Conservation (phyloP, 2,329 filamentous ascomycete species). For the Cytospora mali region DNA sequence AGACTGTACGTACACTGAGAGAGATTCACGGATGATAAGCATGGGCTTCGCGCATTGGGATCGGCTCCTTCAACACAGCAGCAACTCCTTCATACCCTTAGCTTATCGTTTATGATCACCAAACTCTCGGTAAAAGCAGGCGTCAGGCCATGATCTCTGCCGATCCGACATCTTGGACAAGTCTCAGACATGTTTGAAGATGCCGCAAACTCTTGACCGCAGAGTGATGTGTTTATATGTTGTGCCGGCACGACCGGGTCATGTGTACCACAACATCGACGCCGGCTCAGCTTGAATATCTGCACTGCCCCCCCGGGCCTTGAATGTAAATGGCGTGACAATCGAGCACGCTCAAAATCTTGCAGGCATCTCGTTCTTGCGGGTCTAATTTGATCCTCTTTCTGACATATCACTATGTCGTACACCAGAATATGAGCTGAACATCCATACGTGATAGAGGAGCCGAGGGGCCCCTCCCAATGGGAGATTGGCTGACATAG, state of each 20-base stretch:
- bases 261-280: background rate
- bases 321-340: background rate
- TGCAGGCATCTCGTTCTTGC: conserved; percentile 5
- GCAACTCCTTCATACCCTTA: conserved; percentile 2
- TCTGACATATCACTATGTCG: background rate
- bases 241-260: background rate
- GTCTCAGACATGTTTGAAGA: conserved; percentile 18
- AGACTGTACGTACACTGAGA: no score
- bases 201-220: background rate
- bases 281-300: background rate
- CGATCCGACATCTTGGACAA: conserved; percentile 7
- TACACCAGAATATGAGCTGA: background rate
- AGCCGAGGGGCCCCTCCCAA: background rate
- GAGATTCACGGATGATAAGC: conserved; percentile 2
- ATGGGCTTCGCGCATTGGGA: background rate
- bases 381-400: background rate
- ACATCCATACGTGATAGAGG: background rate
- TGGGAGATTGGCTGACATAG: background rate
- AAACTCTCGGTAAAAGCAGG: conserved; percentile 17
- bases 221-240: background rate
- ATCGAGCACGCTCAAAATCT: conserved; percentile 8
- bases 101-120: conserved; percentile 17
- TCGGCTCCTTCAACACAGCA: conserved; percentile 4
- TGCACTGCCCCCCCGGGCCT: background rate
- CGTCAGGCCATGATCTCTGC: conserved; percentile 3